phyloP scores from a whole-genome alignment of 176 grass and related monocot genomes.

The Zoysia pacifica region DNA sequence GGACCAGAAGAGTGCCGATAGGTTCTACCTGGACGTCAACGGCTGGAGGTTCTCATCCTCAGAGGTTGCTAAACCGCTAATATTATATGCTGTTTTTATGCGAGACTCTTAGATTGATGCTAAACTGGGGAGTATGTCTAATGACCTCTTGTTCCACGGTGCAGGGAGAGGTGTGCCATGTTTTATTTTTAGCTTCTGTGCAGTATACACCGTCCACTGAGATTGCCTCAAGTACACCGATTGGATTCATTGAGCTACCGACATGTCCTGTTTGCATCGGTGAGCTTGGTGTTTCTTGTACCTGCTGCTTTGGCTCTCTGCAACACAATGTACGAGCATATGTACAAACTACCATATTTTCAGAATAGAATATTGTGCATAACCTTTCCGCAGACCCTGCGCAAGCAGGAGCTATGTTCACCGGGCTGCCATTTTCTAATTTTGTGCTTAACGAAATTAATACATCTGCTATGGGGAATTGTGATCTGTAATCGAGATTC shows the following conservation, averaged over 20 bases:
- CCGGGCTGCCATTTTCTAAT: no score
- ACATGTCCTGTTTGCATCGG: slow-evolving; percentile 95
- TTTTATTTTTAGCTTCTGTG: slow-evolving; percentile 69
- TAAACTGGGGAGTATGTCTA: slow-evolving; percentile 13
- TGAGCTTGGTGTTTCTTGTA: slow-evolving; percentile 35
- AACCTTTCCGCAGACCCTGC: background rate
- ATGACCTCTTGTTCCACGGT: slow-evolving; percentile 3
- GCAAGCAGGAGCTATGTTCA: no score
- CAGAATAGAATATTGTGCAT: background rate
- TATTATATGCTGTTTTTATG: slow-evolving; percentile 25
- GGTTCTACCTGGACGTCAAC: slow-evolving; percentile 87
- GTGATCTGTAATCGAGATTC: background rate
- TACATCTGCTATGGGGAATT: background rate
- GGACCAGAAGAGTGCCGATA: slow-evolving; percentile 77
- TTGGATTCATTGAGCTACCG: slow-evolving; percentile 76
- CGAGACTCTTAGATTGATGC: background rate
- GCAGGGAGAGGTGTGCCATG: slow-evolving; percentile 91
- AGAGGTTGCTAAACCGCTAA: slow-evolving; percentile 40
- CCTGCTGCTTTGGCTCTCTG: background rate
- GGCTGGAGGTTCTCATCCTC: slow-evolving; percentile 91
- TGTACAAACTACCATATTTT: background rate
- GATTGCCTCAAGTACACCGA: slow-evolving; percentile 56
- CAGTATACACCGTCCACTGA: slow-evolving; percentile 69
- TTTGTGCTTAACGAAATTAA: no score
- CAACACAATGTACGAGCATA: background rate